phyloP scores from a whole-genome alignment of 306 rosid genomes.

The Parietaria judaica region DNA sequence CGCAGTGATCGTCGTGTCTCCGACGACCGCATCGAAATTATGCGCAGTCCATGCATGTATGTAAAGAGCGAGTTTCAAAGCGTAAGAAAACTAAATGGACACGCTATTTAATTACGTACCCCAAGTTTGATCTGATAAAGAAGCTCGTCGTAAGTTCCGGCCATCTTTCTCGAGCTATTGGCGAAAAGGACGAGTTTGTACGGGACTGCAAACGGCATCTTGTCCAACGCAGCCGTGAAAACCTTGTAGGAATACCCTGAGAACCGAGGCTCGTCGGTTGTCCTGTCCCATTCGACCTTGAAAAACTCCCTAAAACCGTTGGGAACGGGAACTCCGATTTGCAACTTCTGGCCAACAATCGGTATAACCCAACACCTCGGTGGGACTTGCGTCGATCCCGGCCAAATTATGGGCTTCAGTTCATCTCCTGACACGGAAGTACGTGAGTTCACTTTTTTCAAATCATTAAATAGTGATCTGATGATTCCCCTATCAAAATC shows the following conservation, averaged over 20 bases:
- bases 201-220: conserved; percentile 26
- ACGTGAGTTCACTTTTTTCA: neutral
- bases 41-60: neutral
- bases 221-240: conserved; percentile 17
- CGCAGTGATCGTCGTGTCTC: conserved; percentile 33
- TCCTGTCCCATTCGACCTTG: conserved; percentile 12
- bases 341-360: conserved; percentile 18
- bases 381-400: conserved; percentile 22
- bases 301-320: conserved; percentile 16
- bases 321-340: conserved; percentile 27
- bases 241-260: conserved; percentile 32
- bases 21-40: conserved; percentile 30
- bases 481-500: conserved; percentile 12
- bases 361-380: conserved; percentile 32
- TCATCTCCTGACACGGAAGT: neutral
- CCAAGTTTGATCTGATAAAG: conserved; percentile 16
- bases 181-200: conserved; percentile 11
- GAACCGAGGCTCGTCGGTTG: conserved; percentile 3
- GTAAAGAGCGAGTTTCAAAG: neutral
- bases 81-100: neutral
- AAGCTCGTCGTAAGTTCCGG: conserved; percentile 19
- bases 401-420: conserved; percentile 30
- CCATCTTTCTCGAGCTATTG: conserved; percentile 12
- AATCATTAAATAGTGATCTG: neutral
- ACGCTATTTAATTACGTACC: conserved; percentile 1